These are phyloP conservation scores for Tetrahymena malaccensis DNA, from an alignment of 73 alveolate species.

Conservation along the genomic window DNA sequence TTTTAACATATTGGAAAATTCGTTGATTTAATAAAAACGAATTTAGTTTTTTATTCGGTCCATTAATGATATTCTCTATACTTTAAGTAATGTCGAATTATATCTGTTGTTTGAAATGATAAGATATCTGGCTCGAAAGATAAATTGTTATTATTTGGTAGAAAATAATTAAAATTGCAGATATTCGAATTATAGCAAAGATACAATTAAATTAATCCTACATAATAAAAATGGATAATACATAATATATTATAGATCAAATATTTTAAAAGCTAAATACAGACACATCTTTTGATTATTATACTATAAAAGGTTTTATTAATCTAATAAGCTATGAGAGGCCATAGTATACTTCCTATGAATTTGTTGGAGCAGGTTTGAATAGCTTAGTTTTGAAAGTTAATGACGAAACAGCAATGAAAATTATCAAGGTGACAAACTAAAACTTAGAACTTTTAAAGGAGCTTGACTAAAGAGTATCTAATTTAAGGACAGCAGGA, in stretches of 20 bases:
- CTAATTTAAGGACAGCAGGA: background rate
- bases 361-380: background rate
- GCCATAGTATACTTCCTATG: background rate
- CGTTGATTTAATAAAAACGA: background rate
- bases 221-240: background rate
- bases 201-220: background rate
- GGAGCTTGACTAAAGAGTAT: background rate
- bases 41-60: background rate
- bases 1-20: background rate
- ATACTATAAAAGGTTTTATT: background rate
- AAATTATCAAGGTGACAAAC: background rate
- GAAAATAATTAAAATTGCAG: too few species aligned
- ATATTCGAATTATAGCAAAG: too few species aligned
- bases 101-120: background rate
- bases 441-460: background rate
- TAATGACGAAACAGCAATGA: background rate
- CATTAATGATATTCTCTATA: background rate
- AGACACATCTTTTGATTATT: background rate
- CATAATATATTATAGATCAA: background rate
- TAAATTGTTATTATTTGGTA: too few species aligned
- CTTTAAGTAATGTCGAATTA: background rate
- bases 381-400: background rate
- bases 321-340: background rate
- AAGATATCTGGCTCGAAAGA: background rate
- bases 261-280: background rate